These are phyloP conservation scores for Polytolypa hystricis DNA, from an alignment of 2,329 filamentous ascomycete genomes.

Conservation along the genomic window DNA sequence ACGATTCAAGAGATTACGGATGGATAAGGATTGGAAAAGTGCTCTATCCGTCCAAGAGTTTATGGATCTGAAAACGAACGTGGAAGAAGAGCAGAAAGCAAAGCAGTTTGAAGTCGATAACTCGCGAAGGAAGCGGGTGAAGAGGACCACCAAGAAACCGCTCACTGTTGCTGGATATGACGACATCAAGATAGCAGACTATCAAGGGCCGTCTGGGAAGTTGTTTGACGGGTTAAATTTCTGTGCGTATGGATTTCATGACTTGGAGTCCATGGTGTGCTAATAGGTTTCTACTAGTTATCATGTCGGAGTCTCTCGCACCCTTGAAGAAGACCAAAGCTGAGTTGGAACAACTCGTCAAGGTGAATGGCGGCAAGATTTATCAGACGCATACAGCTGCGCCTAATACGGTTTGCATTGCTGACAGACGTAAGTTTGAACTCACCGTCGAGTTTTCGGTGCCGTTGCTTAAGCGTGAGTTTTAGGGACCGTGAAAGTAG, in stretches of 20 bases:
- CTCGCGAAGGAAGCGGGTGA: constrained; percentile 51
- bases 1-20: constrained; percentile 67
- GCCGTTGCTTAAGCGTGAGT: constrained; percentile 22
- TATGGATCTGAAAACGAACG: constrained; percentile 54
- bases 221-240: constrained; percentile 70
- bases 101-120: constrained; percentile 65
- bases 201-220: constrained; percentile 47
- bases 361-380: constrained; percentile 68
- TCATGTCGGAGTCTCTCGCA: constrained; percentile 47
- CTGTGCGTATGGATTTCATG: constrained; percentile 40
- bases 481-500: constrained; percentile 59
- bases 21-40: constrained; percentile 75
- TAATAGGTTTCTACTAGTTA: constrained; percentile 25
- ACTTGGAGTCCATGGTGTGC: too few relatives aligned
- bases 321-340: constrained; percentile 65
- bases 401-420: constrained; percentile 58
- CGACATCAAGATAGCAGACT: constrained; percentile 37
- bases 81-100: constrained; percentile 59
- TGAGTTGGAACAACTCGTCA: constrained; percentile 70
- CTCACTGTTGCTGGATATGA: constrained; percentile 65
- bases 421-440: constrained; percentile 53
- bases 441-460: constrained; percentile 2
- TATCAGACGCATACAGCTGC: constrained; percentile 59
- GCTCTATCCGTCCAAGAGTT: constrained; percentile 73
- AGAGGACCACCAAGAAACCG: constrained; percentile 51